These are phyloP conservation scores for Leucoagaricus sp. DNA, from an alignment of 1,284 basidiomycete genomes.

Conservation along the genomic window DNA sequence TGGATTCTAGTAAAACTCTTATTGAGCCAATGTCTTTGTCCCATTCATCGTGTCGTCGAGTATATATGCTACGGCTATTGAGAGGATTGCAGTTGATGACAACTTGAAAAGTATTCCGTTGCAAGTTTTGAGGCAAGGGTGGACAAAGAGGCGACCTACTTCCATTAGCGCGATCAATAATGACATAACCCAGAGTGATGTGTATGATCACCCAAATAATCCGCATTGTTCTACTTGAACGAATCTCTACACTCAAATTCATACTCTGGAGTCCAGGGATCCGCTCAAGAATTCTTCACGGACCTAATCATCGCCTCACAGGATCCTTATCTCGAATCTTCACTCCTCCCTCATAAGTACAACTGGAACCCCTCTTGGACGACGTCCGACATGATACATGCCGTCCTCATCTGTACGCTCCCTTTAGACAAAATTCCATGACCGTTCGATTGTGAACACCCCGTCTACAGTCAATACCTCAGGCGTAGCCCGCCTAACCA, in stretches of 20 bases:
- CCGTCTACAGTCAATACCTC: constrained; percentile 69
- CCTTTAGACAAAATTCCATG: background rate
- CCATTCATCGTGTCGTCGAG: too few relatives aligned
- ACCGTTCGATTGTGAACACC: constrained; percentile 16
- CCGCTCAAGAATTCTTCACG: too few relatives aligned
- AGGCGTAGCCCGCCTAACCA: constrained; percentile 90
- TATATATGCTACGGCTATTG: too few relatives aligned
- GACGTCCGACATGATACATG: constrained; percentile 75
- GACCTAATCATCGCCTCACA: too few relatives aligned
- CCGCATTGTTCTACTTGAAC: background rate
- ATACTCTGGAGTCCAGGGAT: too few relatives aligned
- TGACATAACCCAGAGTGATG: constrained; percentile 12
- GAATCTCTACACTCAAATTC: background rate
- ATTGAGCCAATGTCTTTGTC: too few relatives aligned
- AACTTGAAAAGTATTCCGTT: background rate
- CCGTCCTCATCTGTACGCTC: constrained; percentile 45
- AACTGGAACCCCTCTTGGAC: too few relatives aligned
- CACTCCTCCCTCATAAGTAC: background rate
- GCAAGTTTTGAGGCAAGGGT: background rate
- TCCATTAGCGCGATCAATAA: constrained; percentile 2
- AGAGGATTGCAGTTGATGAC: too few relatives aligned
- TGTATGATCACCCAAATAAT: background rate
- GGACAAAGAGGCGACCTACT: background rate
- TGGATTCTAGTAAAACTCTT: constrained; percentile 33
- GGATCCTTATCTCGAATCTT: too few relatives aligned